Conservation (phyloP, 768 basidiomycete species). For the Tubosaeta sp. region DNA sequence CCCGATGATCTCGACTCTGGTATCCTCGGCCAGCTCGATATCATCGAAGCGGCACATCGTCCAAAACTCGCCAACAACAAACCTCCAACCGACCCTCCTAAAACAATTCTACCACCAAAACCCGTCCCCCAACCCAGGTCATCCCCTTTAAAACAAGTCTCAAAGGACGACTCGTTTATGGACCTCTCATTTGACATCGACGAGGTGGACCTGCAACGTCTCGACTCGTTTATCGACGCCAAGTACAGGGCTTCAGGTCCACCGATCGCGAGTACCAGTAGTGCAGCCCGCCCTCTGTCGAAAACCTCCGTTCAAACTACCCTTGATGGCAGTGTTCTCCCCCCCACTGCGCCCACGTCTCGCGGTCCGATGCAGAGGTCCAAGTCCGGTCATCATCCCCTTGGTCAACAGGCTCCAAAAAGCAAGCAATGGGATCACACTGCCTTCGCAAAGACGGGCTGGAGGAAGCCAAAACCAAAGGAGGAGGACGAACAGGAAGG, state of each 20-base stretch:
- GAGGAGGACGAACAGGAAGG: constrained; percentile 55
- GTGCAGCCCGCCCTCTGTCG: constrained; percentile 23
- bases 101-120: constrained; percentile 9
- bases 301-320: constrained; percentile 56
- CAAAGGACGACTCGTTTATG: constrained; percentile 43
- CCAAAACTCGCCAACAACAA: constrained; percentile 12
- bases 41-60: constrained; percentile 61
- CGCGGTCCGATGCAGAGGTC: constrained; percentile 37
- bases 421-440: constrained; percentile 92
- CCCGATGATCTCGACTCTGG: constrained; percentile 61
- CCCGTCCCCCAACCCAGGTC: constrained; percentile 14
- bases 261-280: constrained; percentile 39
- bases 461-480: constrained; percentile 52
- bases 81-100: constrained; percentile 1
- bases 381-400: constrained; percentile 40
- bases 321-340: constrained; percentile 57
- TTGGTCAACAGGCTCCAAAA: constrained; percentile 56
- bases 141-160: constrained; percentile 10
- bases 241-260: constrained; percentile 38
- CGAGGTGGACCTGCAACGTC: constrained; percentile 46
- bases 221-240: constrained; percentile 52
- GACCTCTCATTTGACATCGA: constrained; percentile 58
- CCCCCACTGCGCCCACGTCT: constrained; percentile 23
- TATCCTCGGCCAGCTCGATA: constrained; percentile 57
- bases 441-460: constrained; percentile 76